phyloP scores from a whole-genome alignment of 495 filamentous ascomycete species.

The Penicillium mononematosum region DNA sequence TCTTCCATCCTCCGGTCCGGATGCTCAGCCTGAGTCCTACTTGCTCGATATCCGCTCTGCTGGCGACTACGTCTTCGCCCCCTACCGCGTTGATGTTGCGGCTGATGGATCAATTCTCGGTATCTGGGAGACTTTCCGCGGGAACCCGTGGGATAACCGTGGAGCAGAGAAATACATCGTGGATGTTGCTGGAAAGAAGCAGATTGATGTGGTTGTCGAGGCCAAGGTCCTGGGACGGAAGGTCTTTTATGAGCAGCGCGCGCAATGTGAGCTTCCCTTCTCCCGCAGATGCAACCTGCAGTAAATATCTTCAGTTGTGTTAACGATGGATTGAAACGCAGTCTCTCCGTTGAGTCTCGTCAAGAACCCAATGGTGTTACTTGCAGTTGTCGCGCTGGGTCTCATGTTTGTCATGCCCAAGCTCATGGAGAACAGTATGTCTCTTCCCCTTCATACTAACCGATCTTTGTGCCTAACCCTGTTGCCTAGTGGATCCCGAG shows the following conservation, averaged over 20 bases:
- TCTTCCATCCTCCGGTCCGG: constrained; percentile 18
- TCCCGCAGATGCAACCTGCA: neutral
- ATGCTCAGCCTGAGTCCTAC: constrained; percentile 58
- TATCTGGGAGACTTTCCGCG: constrained; percentile 84
- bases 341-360: constrained; percentile 68
- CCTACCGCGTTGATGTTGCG: constrained; percentile 73
- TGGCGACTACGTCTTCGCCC: constrained; percentile 66
- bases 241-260: constrained; percentile 70
- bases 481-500: constrained; percentile 81
- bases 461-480: constrained; percentile 1
- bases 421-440: constrained; percentile 91
- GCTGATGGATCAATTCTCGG: constrained; percentile 45
- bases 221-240: constrained; percentile 59
- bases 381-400: constrained; percentile 75
- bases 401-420: constrained; percentile 90
- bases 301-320: neutral
- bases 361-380: constrained; percentile 92
- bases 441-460: constrained; percentile 6
- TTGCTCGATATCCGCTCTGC: constrained; percentile 73
- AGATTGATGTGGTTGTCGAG: constrained; percentile 50
- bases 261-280: constrained; percentile 60
- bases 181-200: constrained; percentile 19
- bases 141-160: constrained; percentile 83
- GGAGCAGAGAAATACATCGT: constrained; percentile 56
- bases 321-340: constrained; percentile 16